Base-by-base conservation (phyloP, 805 yeast species). In the Yamadazyma insecticola region DNA sequence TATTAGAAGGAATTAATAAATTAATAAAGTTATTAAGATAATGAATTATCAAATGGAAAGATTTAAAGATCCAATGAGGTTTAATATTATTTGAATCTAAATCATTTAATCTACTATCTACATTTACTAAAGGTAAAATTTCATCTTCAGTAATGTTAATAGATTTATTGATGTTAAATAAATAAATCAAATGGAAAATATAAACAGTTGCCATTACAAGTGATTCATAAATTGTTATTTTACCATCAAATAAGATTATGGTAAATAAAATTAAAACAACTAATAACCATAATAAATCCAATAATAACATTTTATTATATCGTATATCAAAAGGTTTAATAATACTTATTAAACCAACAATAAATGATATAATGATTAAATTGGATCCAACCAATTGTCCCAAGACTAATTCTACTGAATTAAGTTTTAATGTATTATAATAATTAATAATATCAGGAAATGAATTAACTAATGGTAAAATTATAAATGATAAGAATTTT, bases 311-410 rank as follows among this genome's bases (percentile, higher is more conserved):
- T 16, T 39, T 42, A 22, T 40, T 44, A 27, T 47, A 37, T 5
- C 20, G 30, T 2, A 60, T 42, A n/a, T 37, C 27, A 29, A 55
- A 52, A 5, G 63, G 59, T 6, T 36, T 36, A 29, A 34, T 17
- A 31, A 44, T 18, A 35, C 56, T 36, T 10, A 63, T 63, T 5
- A 51, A 17, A 0, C 69, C 69, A n/a, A 63, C 44, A 2, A 60
- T 49, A 1, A 63, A 37, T 1, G 62, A 51, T 30, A 60, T 50
- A 24, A 57, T 50, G 9, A 63, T 53, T 2, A 57, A 33, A 9
- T 49, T 51, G 3, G 64, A 53, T 1, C 70, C 69, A 5, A 61
- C 45, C 5, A 60, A 37, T 36, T 63, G 68, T 3, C 69, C 69
- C 18, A 63, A 34, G 3, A 60, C 59, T 13, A 63, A 38, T 22